Base-by-base conservation (phyloP, 2,329 filamentous ascomycete genomes). In the Bisporella sp. region DNA sequence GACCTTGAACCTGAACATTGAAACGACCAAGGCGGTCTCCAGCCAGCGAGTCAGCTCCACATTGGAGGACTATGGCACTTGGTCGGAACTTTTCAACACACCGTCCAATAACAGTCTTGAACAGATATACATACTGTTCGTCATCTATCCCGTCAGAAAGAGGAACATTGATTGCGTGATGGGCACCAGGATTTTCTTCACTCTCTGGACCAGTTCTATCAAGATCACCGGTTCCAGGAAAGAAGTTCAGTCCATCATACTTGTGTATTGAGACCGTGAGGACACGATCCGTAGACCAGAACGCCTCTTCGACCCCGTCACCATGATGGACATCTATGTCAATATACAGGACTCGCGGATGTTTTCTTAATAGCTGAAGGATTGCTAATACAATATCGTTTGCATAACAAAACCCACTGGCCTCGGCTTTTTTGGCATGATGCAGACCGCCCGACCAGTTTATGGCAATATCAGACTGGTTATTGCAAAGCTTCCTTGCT, bases 361-460 rank as follows among this genome's bases (percentile, higher is more conserved):
- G 39, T 63, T 85, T 79, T 31, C 87, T 84, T 12, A 97, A 75
- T 7, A 99, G 79, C 66, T 96, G 87, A 37, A 97, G 78, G 60
- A 96, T 93, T 35, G 87, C 89, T 44, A 99, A 79, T 51, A 97
- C 93, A 62, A 97, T 97, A 69, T 99, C 93, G 68, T 99, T 99
- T 71, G 97, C 90, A 71, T 99, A 99, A 73, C 93, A 99, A 69
- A 99, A 99, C 0, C 93, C 93, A 11, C 87, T 92, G 0, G 93
- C 92, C 69, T 96, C 90, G 48, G 85, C 82, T 66, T 92, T 93
- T 69, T 97, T 96, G 43, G 93, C 93, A 64, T 99, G 93, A 68
- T 99, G 93, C 31, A 99, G 78, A 8, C 93, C 93, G 35, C 93
- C 93, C 13, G 90, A 93, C 93, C 93, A 99, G 62, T 95, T 95